phyloP scores from a whole-genome alignment of 2,329 filamentous ascomycete species.

The Hypoxylon sp. region DNA sequence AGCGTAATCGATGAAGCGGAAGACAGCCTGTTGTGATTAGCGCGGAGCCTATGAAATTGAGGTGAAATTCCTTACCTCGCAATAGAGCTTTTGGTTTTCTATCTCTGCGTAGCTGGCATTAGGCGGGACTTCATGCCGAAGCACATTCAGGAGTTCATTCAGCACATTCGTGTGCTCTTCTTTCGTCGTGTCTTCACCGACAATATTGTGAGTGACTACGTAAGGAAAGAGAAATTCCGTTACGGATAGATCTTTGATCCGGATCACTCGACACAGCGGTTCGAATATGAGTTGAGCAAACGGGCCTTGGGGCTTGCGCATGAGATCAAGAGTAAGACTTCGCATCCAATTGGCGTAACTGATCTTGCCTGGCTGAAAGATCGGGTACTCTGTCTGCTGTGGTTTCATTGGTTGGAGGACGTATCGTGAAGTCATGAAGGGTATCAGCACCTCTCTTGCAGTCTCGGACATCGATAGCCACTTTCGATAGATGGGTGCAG shows the following conservation, averaged over 20 bases:
- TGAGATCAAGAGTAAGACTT: constrained; percentile 81
- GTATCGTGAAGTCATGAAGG: constrained; percentile 89
- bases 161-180: constrained; percentile 73
- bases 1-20: constrained; percentile 90
- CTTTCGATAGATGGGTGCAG: constrained; percentile 73
- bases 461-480: constrained; percentile 83
- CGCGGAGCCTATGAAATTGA: constrained; percentile 22
- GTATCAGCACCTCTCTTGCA: constrained; percentile 83
- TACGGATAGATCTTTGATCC: constrained; percentile 86
- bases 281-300: constrained; percentile 84
- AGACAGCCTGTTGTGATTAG: constrained; percentile 74
- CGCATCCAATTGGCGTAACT: constrained; percentile 84
- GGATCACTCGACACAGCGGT: constrained; percentile 83
- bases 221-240: constrained; percentile 92
- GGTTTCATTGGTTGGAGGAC: constrained; percentile 72
- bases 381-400: constrained; percentile 75
- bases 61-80: constrained; percentile 71
- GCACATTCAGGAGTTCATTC: constrained; percentile 78
- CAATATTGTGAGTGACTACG: constrained; percentile 82
- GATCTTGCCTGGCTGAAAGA: constrained; percentile 75
- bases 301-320: constrained; percentile 79
- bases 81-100: constrained; percentile 85
- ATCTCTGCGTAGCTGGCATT: constrained; percentile 69
- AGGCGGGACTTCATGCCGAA: constrained; percentile 69
- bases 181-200: constrained; percentile 73